Conservation (phyloP, 129 eudicot species). For the Logfia minima region DNA sequence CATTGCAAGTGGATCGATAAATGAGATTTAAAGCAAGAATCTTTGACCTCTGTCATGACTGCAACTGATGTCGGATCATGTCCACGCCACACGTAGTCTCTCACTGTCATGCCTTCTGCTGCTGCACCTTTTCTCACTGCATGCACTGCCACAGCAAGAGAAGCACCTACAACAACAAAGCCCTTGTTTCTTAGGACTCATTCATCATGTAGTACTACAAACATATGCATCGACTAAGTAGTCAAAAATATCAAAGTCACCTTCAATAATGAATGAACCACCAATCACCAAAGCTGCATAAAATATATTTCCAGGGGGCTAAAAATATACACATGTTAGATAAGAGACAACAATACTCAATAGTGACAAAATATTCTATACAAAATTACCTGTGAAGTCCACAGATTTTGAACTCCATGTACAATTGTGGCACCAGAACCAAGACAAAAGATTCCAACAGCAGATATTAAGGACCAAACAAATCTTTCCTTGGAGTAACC, state of each 20-base stretch:
- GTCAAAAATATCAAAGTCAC: conserved; percentile 32
- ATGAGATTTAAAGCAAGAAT: conserved; percentile 23
- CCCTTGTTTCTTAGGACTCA: conserved; percentile 6
- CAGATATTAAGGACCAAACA: conserved; percentile 97
- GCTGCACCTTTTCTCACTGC: conserved; percentile 99
- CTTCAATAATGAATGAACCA: conserved; percentile 91
- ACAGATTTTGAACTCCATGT: conserved; percentile 84
- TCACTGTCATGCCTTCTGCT: conserved; percentile 91
- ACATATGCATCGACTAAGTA: conserved; percentile 5
- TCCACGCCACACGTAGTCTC: conserved; percentile 98
- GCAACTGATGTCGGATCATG: conserved; percentile 98
- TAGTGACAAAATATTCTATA: background rate
- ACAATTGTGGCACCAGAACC: conserved; percentile 97
- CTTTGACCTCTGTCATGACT: conserved; percentile 94
- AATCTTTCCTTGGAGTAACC: conserved; percentile 97
- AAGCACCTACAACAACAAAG: conserved; percentile 60
- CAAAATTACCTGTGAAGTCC: conserved; percentile 77
- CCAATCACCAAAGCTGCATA: conserved; percentile 96
- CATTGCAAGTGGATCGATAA: conserved; percentile 6
- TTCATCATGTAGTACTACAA: conserved; percentile 2
- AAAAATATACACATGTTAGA: conserved; percentile 28
- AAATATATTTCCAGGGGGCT: conserved; percentile 73
- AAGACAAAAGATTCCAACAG: conserved; percentile 95
- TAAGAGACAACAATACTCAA: conserved; percentile 6
- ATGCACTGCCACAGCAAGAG: conserved; percentile 87